Evolutionary conservation across 176 grass and related monocot genomes (phyloP).

Genomic region (Carex kokanica): DNA sequence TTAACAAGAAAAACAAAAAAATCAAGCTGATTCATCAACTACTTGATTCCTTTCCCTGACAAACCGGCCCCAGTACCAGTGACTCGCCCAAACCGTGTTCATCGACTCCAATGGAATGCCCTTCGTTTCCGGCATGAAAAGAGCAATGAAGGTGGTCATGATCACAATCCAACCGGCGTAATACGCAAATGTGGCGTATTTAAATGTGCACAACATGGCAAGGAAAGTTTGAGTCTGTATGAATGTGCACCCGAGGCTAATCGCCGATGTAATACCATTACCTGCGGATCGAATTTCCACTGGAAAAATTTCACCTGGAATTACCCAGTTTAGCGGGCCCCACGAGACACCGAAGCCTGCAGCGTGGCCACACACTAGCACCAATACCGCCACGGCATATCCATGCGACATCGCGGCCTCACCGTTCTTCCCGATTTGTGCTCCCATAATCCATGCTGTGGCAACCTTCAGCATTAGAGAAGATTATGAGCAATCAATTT

Average conservation of each 20-base stretch:
- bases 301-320: slow-evolving; percentile 26
- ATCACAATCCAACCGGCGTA: slow-evolving; percentile 28
- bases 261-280: slow-evolving; percentile 12
- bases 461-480: slow-evolving; percentile 1
- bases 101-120: slow-evolving; percentile 24
- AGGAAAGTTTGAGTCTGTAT: slow-evolving; percentile 29
- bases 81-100: slow-evolving; percentile 5
- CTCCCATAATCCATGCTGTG: slow-evolving; percentile 24
- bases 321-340: slow-evolving; percentile 28
- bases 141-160: slow-evolving; percentile 27
- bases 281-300: slow-evolving; percentile 26
- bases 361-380: background rate
- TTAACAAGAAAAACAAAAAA: background rate
- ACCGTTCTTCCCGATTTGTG: background rate
- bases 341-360: slow-evolving; percentile 17
- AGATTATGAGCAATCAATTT: background rate
- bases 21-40: background rate
- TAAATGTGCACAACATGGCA: slow-evolving; percentile 17
- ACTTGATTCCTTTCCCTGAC: slow-evolving; percentile 9
- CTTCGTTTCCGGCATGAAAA: slow-evolving; percentile 27
- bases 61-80: slow-evolving; percentile 30
- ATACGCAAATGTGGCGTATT: slow-evolving; percentile 19
- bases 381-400: slow-evolving; percentile 4
- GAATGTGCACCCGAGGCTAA: slow-evolving; percentile 24
- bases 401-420: slow-evolving; percentile 4